These are phyloP conservation scores for Salvia rosmarinus DNA, from an alignment of 257 asterid species.

Conservation along the genomic window DNA sequence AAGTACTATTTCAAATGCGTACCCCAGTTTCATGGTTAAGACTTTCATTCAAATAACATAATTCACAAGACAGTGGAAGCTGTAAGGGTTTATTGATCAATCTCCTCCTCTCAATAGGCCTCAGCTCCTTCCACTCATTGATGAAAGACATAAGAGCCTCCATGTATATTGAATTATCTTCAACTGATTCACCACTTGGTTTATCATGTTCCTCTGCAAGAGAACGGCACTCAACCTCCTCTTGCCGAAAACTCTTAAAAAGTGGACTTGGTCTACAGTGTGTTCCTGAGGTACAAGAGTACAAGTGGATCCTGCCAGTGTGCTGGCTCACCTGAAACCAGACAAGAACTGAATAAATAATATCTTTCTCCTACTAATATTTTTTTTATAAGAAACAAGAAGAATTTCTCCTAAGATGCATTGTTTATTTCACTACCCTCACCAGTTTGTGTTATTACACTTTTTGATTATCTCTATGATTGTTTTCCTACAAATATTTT, in stretches of 20 bases:
- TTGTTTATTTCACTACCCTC: too few species aligned
- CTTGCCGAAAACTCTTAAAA: slow-evolving; percentile 74
- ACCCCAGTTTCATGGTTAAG: slow-evolving; percentile 80
- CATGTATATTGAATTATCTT: slow-evolving; percentile 53
- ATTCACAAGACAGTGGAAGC: slow-evolving; percentile 77
- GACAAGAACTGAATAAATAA: slow-evolving; percentile 23
- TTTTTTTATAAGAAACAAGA: too few species aligned
- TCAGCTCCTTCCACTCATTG: slow-evolving; percentile 75
- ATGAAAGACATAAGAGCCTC: slow-evolving; percentile 58
- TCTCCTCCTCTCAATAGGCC: slow-evolving; percentile 77
- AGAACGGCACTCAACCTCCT: slow-evolving; percentile 60
- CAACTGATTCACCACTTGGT: slow-evolving; percentile 38
- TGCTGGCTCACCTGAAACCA: slow-evolving; percentile 80
- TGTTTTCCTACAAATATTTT: too few species aligned
- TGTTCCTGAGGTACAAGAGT: slow-evolving; percentile 69
- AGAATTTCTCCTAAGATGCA: too few species aligned
- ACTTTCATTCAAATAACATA: slow-evolving; percentile 76
- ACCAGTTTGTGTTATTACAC: too few species aligned
- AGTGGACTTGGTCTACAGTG: slow-evolving; percentile 89
- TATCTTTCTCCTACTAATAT: slow-evolving; percentile 2
- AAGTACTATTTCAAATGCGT: slow-evolving; percentile 34
- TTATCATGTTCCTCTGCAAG: slow-evolving; percentile 43
- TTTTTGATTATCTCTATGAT: too few species aligned
- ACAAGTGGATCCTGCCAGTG: slow-evolving; percentile 94
- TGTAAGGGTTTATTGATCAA: slow-evolving; percentile 79